phyloP scores from a whole-genome alignment of 2,329 filamentous ascomycete genomes.

The Ceratocystis eucalypticola region DNA sequence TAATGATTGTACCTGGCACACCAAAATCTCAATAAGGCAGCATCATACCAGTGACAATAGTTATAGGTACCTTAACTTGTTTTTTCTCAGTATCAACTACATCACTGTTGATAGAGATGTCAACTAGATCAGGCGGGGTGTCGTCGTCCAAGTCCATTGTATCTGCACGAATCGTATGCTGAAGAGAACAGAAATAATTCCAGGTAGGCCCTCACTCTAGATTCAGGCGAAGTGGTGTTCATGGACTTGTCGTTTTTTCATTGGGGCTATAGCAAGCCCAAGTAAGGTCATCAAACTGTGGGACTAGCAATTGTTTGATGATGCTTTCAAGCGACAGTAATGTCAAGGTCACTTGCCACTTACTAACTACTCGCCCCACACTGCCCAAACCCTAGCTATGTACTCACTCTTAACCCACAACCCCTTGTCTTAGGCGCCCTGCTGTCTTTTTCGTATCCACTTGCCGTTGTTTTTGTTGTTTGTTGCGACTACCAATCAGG shows the following conservation, averaged over 20 bases:
- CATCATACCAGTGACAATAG: constrained; percentile 59
- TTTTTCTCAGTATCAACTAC: constrained; percentile 33
- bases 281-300: too few species aligned
- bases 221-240: too few species aligned
- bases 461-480: constrained; percentile 2
- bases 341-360: background rate
- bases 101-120: constrained; percentile 29
- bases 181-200: too few species aligned
- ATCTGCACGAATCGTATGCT: too few species aligned
- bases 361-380: background rate
- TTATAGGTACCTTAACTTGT: constrained; percentile 61
- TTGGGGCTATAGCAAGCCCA: too few species aligned
- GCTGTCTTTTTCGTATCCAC: constrained; percentile 8
- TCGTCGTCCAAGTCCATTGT: constrained; percentile 54
- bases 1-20: background rate
- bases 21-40: background rate
- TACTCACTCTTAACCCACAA: background rate
- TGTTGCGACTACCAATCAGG: constrained; percentile 4
- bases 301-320: too few species aligned
- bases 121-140: constrained; percentile 49
- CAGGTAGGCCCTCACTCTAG: too few species aligned
- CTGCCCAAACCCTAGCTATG: background rate
- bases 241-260: too few species aligned
- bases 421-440: background rate
- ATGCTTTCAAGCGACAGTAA: too few species aligned